Percentiles rank a stretch among this genome's conserved stretches.
Evolutionary conservation across 2,329 filamentous ascomycete genomes (phyloP).

Genomic region (Chalaropsis ovoidea): DNA sequence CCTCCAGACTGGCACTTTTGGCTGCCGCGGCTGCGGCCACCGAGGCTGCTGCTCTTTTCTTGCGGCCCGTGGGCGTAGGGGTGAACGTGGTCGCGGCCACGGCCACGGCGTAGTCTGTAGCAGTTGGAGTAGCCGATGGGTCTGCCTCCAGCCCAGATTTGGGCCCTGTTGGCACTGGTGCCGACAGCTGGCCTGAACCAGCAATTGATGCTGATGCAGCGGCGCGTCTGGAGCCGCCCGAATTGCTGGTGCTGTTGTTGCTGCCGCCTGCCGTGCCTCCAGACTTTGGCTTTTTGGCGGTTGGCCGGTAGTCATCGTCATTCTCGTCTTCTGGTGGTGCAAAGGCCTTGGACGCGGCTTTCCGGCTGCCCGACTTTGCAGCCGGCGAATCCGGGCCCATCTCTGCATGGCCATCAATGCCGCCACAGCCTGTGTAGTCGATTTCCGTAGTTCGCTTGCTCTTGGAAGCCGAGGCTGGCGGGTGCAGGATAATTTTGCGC

Average conservation of each 20-base stretch:
- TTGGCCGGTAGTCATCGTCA: conserved; percentile 20
- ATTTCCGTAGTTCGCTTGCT: conserved; percentile 18
- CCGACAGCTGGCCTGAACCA: neutral
- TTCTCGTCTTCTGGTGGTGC: conserved; percentile 14
- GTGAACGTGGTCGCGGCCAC: neutral
- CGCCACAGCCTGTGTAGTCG: conserved; percentile 15
- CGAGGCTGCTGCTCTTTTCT: conserved; percentile 22
- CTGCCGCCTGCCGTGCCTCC: conserved; percentile 14
- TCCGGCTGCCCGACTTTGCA: conserved; percentile 16
- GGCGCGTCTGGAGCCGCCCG: conserved; percentile 7
- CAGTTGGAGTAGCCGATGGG: neutral
- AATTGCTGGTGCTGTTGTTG: conserved; percentile 28
- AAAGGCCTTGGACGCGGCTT: conserved; percentile 9
- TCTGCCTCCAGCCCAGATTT: conserved; percentile 8
- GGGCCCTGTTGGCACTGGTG: neutral
- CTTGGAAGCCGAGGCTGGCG: conserved; percentile 31
- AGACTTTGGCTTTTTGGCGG: conserved; percentile 17
- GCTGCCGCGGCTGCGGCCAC: conserved; percentile 25
- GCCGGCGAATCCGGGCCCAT: conserved; percentile 11
- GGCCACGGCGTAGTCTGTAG: conserved; percentile 16
- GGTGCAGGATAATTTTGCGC: conserved; percentile 41
- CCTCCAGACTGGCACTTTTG: conserved; percentile 21
- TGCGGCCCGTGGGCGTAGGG: neutral
- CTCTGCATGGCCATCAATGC: conserved; percentile 28
- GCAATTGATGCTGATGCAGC: conserved; percentile 16